phyloP scores from a whole-genome alignment of 1,284 basidiomycete species.

The Neonothopanus nambi region DNA sequence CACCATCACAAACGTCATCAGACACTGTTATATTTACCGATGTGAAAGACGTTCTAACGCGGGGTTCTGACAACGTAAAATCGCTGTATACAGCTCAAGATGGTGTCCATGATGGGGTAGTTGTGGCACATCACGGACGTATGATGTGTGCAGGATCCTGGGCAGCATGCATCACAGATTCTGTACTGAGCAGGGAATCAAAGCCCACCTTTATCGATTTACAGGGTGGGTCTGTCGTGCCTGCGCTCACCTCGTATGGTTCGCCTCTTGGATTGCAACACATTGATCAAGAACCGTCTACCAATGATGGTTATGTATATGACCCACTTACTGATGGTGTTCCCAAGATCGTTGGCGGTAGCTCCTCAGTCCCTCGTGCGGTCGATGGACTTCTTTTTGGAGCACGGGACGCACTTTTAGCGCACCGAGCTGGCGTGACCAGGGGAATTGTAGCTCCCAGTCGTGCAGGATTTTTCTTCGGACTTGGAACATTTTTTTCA shows the following conservation, averaged over 20 bases:
- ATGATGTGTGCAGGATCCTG: constrained; percentile 42
- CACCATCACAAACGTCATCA: constrained; percentile 1
- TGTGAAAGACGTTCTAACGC: constrained; percentile 16
- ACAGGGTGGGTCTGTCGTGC: constrained; percentile 46
- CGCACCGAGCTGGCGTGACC: constrained; percentile 63
- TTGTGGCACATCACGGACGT: constrained; percentile 43
- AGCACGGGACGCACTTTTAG: constrained; percentile 72
- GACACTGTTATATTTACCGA: constrained; percentile 11
- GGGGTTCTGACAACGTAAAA: constrained; percentile 13
- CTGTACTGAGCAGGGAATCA: constrained; percentile 15
- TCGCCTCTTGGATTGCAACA: constrained; percentile 61
- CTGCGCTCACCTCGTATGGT: constrained; percentile 60
- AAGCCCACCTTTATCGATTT: constrained; percentile 36
- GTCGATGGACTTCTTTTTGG: constrained; percentile 76
- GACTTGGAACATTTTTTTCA: constrained; percentile 68
- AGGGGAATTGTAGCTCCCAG: constrained; percentile 63
- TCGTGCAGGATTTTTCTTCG: constrained; percentile 57
- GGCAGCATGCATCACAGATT: constrained; percentile 25
- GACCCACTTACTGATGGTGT: constrained; percentile 49
- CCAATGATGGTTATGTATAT: constrained; percentile 61
- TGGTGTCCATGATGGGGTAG: constrained; percentile 23
- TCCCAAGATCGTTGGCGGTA: constrained; percentile 51
- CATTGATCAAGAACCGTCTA: constrained; percentile 62
- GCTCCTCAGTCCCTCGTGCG: constrained; percentile 60
- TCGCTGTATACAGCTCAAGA: constrained; percentile 22